Conservation (phyloP, 352 stramenopile genomes). For the Phytophthora sojae region DNA sequence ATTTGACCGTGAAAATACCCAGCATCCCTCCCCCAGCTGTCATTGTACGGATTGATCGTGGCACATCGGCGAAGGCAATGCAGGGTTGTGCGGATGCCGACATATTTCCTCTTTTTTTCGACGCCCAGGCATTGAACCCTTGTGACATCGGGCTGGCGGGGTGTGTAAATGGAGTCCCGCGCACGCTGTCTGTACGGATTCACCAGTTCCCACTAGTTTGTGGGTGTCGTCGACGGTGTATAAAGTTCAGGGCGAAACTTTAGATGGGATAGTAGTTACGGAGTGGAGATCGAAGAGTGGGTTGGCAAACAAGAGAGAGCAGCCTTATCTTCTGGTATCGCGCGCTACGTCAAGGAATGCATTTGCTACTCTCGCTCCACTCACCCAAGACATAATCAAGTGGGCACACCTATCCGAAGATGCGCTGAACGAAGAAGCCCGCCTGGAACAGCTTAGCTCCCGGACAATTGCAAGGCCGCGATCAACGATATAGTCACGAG, state of each 20-base stretch:
- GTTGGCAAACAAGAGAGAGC: slow-evolving; percentile 10
- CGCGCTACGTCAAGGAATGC: slow-evolving; percentile 8
- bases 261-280: slow-evolving; percentile 12
- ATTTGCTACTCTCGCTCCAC: slow-evolving; percentile 6
- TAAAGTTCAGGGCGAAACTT: slow-evolving; percentile 22
- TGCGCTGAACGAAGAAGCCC: slow-evolving; percentile 18
- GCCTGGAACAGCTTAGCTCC: slow-evolving; percentile 4
- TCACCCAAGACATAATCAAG: slow-evolving; percentile 4
- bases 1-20: slow-evolving; percentile 1
- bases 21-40: neutral
- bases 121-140: neutral
- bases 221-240: slow-evolving; percentile 21
- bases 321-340: slow-evolving; percentile 20
- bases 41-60: neutral
- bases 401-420: slow-evolving; percentile 6
- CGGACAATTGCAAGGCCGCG: too few relatives aligned
- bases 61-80: neutral
- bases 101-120: slow-evolving; percentile 18
- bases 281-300: slow-evolving; percentile 1
- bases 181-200: slow-evolving; percentile 2
- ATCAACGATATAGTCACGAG: neutral
- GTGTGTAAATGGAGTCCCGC: neutral
- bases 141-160: slow-evolving; percentile 1
- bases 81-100: neutral
- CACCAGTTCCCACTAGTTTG: slow-evolving; percentile 25